Evolutionary conservation across 345 rosid species (phyloP), one percentile per base, ranked within the genome.

Genomic region (Linum lewisii): DNA sequence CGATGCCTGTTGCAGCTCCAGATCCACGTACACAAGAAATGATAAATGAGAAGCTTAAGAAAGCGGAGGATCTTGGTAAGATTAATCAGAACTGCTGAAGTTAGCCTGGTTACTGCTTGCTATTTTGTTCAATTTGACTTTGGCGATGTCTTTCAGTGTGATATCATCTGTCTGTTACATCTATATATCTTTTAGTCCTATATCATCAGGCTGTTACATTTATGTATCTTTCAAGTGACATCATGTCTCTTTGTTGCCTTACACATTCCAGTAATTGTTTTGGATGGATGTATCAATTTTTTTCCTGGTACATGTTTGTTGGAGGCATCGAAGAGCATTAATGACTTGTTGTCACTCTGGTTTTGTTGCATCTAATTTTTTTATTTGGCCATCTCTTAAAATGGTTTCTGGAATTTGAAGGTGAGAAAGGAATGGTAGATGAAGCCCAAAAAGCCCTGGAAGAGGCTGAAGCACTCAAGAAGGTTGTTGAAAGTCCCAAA

Each of bases 361-460:
- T 52, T 52, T 21, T 24, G 24, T 52, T 24, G 24, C 7, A 6
- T 13, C 7, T 19, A 10, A 4, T 3, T 9, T 52, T 13, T 21
- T 9, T 21, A 52, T 52, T 9, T 52, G 34, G 24, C n/a, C 65
- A 29, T n/a, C 29, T 16, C 51, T 54, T 50, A 11, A 42, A 11
- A 16, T 11, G 15, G 25, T 61, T 37, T 45, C 6, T 24, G 38
- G 4, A 24, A 7, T 6, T 7, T 23, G 22, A 69, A 92, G 98
- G 98, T 58, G 97, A 93, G 77, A 95, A 84, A 78, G 99, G 99
- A 68, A 87, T 93, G 99, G 90, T 93, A 60, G 99, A 93, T 66
- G 99, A 93, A 74, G 99, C 99, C 53, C 99, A 93, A 70, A 93
- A 87, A 65, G 97, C 95, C 47, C 60, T 93, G 73, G 99, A 93